Base-by-base conservation (phyloP, 352 stramenopile species). In the Pythium phragmitis region DNA sequence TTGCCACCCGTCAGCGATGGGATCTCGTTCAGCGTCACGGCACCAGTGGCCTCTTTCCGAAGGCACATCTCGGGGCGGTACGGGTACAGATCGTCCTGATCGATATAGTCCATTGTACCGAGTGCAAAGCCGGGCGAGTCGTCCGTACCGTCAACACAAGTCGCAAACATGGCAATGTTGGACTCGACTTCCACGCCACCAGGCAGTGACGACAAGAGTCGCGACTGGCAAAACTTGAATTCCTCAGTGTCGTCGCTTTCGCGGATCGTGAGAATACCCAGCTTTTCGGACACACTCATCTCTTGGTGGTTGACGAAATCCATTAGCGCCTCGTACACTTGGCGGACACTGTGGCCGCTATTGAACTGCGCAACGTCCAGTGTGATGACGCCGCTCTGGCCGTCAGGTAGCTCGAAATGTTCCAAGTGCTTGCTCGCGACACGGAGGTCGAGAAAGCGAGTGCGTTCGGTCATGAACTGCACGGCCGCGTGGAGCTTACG, bases 201-300 rank as follows among this genome's bases (percentile, higher is more conserved):
- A 11, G 45, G 19, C 3, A 67, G 47, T 23, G 26, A 60, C 8
- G 43, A 50, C 14, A 70, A 23, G 13, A 70, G 50, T 12, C 58
- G 57, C 1, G 30, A 33, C 28, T 70, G 64, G 14, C 39, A 6
- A 39, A 33, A 43, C 5, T 21, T 3, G 36, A 47, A 28, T 0
- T 12, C 26, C 7, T n/a, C 21, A 12, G 19, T 21, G 47, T 70
- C 64, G 28, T 70, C 63, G 21, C 16, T 53, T 12, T 65, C 64
- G n/a, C 64, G 64, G 36, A 70, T 60, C 11, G 64, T 67, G 45
- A 70, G 26, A 13, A 62, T 41, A 9, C 64, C 64, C 2, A 65
- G 33, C 26, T 62, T 14, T 39, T 70, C 57, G 7, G 57, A 70
- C 12, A 70, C 19, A n/a, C 45, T 70, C 42, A 70, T 60, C 39